A percentile compares a stretch with the other conserved stretches of the same genome.
Evolutionary conservation across 208 protist genomes (phyloP).

Genomic region (Trypanosoma conorhini): DNA sequence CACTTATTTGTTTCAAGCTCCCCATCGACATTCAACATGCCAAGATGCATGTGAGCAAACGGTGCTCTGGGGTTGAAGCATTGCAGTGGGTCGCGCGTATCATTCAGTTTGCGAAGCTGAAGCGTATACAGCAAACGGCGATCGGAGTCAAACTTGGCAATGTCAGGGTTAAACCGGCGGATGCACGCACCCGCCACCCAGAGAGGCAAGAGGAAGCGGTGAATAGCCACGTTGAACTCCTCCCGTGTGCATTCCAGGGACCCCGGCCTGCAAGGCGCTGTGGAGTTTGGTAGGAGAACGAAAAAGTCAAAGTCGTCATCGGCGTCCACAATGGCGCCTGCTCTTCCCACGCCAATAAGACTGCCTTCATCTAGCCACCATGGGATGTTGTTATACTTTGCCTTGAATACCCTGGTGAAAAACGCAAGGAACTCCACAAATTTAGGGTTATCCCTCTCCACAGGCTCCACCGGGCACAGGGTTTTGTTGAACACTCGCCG

Average conservation of each 20-base stretch:
- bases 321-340: conserved; percentile 26
- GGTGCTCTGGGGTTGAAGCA: conserved; percentile 23
- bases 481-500: conserved; percentile 2
- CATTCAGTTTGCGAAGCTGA: conserved; percentile 15
- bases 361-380: conserved; percentile 41
- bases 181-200: conserved; percentile 30
- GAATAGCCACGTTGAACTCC: conserved; percentile 27
- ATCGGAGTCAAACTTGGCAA: conserved; percentile 25
- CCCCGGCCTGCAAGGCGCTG: conserved; percentile 12
- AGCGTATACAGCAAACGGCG: conserved; percentile 29
- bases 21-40: conserved; percentile 26
- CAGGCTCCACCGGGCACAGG: conserved; percentile 3
- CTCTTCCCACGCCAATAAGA: conserved; percentile 29
- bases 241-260: conserved; percentile 21
- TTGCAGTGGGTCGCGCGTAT: conserved; percentile 4
- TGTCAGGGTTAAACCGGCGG: conserved; percentile 28
- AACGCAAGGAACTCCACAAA: conserved; percentile 18
- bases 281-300: conserved; percentile 25
- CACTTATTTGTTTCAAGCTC: conserved; percentile 36
- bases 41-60: conserved; percentile 38
- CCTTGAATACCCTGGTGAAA: conserved; percentile 15
- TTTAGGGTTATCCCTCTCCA: neutral
- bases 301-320: conserved; percentile 48
- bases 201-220: conserved; percentile 26
- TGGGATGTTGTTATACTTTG: conserved; percentile 23